These are phyloP conservation scores for Phlyctochytrium arcticum DNA, from an alignment of 192 early-diverging fungal species.

Conservation along the genomic window DNA sequence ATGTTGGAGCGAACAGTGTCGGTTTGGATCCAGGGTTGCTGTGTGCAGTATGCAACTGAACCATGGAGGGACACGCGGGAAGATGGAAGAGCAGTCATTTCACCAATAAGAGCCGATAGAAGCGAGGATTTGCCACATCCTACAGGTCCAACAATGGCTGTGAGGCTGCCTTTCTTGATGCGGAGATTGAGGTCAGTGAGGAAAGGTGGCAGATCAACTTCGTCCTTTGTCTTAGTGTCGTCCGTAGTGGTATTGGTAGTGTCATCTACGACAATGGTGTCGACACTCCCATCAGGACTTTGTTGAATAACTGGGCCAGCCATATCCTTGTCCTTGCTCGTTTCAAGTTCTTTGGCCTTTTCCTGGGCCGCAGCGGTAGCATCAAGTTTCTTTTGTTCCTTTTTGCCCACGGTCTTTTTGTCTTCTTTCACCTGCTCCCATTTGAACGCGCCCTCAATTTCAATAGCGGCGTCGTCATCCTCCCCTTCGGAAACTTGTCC, in stretches of 20 bases:
- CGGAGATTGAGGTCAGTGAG: conserved; percentile 3
- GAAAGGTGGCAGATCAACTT: too few species aligned
- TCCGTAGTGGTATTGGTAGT: too few species aligned
- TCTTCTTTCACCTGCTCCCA: conserved; percentile 40
- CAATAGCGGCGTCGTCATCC: conserved; percentile 36
- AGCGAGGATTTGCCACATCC: conserved; percentile 60
- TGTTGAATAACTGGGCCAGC: too few species aligned
- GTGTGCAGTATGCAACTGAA: conserved; percentile 45
- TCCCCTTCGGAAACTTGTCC: neutral
- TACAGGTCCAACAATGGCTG: conserved; percentile 55
- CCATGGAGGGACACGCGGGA: conserved; percentile 26
- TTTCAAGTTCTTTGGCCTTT: neutral
- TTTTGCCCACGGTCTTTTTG: neutral
- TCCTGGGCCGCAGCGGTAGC: neutral
- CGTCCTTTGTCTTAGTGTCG: too few species aligned
- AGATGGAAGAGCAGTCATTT: conserved; percentile 34
- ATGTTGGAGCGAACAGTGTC: conserved; percentile 36
- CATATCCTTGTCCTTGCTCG: neutral
- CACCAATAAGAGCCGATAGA: conserved; percentile 48
- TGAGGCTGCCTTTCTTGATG: conserved; percentile 49
- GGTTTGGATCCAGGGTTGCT: conserved; percentile 36
- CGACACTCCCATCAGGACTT: too few species aligned
- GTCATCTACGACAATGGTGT: too few species aligned
- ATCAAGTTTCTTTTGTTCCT: neutral
- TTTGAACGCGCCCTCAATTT: conserved; percentile 49